These are phyloP conservation scores for Apophysomyces ossiformis DNA, from an alignment of 371 early-diverging fungal genomes.

Conservation along the genomic window DNA sequence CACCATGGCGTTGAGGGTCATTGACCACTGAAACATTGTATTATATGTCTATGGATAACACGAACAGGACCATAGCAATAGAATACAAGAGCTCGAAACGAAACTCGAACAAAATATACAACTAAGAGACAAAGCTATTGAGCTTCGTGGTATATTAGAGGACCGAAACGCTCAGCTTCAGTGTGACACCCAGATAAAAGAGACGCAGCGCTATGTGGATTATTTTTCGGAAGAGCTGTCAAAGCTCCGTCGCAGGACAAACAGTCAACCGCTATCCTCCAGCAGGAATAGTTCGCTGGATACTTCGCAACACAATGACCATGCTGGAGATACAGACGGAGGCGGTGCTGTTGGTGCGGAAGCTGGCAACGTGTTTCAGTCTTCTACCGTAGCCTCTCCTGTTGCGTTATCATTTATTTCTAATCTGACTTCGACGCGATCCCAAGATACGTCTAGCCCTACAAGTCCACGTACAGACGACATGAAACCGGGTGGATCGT, in stretches of 20 bases:
- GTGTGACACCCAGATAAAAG: conserved; percentile 78
- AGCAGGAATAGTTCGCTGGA: conserved; percentile 21
- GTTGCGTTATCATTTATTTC: conserved; percentile 6
- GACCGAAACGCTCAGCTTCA: conserved; percentile 74
- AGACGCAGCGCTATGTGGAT: conserved; percentile 82
- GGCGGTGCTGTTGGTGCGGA: too few relatives aligned
- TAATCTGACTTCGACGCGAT: background rate
- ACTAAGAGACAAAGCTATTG: conserved; percentile 71
- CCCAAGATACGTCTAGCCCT: background rate
- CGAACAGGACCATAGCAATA: conserved; percentile 19
- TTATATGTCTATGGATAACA: too few relatives aligned
- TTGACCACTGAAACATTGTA: too few relatives aligned
- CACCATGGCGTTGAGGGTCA: too few relatives aligned
- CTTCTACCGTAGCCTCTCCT: background rate
- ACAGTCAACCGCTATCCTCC: conserved; percentile 9
- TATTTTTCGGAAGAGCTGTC: conserved; percentile 76
- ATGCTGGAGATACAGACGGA: too few relatives aligned
- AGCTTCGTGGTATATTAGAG: conserved; percentile 64
- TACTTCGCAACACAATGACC: too few relatives aligned
- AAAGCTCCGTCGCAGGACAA: conserved; percentile 53
- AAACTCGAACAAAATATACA: conserved; percentile 72
- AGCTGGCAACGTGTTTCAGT: too few relatives aligned
- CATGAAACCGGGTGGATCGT: conserved; percentile 16
- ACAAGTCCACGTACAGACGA: conserved; percentile 29
- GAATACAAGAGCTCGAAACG: conserved; percentile 55